Percentiles rank a stretch among this genome's conserved stretches.
These are phyloP conservation scores for Strigomonas culicis DNA, from an alignment of 208 protist species.

Conservation along the genomic window DNA sequence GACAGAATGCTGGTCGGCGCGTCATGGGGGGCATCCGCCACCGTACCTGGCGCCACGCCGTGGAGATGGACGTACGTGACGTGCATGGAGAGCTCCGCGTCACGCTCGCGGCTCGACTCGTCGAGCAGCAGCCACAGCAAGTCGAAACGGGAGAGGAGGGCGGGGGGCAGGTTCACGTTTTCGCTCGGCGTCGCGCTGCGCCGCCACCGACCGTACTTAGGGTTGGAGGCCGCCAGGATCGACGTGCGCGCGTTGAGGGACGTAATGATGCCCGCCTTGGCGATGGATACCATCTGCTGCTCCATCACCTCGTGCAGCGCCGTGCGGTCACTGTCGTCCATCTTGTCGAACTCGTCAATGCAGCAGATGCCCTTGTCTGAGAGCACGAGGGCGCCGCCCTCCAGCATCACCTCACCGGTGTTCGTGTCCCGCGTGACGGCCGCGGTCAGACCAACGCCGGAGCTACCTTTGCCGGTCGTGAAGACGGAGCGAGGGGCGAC, in stretches of 20 bases:
- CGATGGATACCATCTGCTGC: constrained; percentile 99
- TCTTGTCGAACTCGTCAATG: constrained; percentile 99
- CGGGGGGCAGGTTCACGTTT: constrained; percentile 99
- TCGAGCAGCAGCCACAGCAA: constrained; percentile 95
- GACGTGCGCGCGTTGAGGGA: constrained; percentile 94
- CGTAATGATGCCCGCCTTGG: constrained; percentile 99
- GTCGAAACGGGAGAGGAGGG: constrained; percentile 99
- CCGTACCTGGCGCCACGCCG: constrained; percentile 62
- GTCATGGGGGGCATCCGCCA: constrained; percentile 19
- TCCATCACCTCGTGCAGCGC: constrained; percentile 99
- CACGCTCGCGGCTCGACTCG: constrained; percentile 95
- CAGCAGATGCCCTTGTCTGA: constrained; percentile 98
- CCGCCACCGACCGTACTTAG: constrained; percentile 97
- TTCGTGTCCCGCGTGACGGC: constrained; percentile 97
- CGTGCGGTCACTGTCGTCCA: constrained; percentile 98
- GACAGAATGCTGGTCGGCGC: constrained; percentile 11
- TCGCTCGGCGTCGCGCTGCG: constrained; percentile 90
- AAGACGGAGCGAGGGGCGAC: constrained; percentile 98
- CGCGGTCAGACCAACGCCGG: constrained; percentile 98
- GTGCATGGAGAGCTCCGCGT: constrained; percentile 96
- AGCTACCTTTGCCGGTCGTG: constrained; percentile 98
- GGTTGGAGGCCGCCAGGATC: constrained; percentile 99
- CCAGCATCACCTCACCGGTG: constrained; percentile 99
- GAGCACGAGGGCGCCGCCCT: constrained; percentile 99
- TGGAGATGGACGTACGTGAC: constrained; percentile 80